phyloP scores from a whole-genome alignment of 768 basidiomycete genomes.

The Rhodotorula kratochvilovae region DNA sequence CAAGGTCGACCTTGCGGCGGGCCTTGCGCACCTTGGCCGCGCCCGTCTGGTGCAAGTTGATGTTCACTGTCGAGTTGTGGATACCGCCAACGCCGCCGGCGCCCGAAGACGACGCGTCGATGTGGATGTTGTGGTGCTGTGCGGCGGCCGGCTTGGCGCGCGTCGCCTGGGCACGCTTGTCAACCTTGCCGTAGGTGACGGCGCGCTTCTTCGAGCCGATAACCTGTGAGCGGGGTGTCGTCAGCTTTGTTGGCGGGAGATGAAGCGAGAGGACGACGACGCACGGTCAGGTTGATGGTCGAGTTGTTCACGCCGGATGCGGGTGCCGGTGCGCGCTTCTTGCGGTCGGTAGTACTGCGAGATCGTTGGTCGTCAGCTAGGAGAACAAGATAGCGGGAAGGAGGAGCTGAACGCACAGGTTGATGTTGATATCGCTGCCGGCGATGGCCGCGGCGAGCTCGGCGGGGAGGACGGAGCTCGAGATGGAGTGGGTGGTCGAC shows the following conservation, averaged over 20 bases:
- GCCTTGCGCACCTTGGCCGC: background rate
- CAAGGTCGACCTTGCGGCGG: conserved; percentile 24
- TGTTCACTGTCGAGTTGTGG: conserved; percentile 39
- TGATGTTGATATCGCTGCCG: conserved; percentile 39
- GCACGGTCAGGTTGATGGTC: conserved; percentile 40
- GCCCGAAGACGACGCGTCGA: conserved; percentile 34
- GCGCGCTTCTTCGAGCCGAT: conserved; percentile 5
- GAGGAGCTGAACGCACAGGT: conserved; percentile 24
- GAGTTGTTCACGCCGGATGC: conserved; percentile 34
- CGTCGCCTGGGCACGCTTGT: background rate
- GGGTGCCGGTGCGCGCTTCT: conserved; percentile 13
- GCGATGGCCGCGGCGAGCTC: conserved; percentile 27
- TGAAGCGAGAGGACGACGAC: background rate
- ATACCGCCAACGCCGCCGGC: conserved; percentile 24
- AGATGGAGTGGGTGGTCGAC: conserved; percentile 24
- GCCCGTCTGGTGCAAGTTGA: conserved; percentile 32
- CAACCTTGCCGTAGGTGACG: too few species aligned
- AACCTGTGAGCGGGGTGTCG: background rate
- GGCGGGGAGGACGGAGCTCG: conserved; percentile 12
- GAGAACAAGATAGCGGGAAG: background rate
- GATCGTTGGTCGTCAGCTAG: background rate
- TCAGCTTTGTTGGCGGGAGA: background rate
- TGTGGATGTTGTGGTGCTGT: conserved; percentile 39
- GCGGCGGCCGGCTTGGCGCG: background rate
- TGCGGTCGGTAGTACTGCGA: conserved; percentile 24